A percentile compares a stretch with the other conserved stretches of the same genome.
These are phyloP conservation scores for Psilocybe cubensis DNA, from an alignment of 768 basidiomycete species.

Conservation along the genomic window DNA sequence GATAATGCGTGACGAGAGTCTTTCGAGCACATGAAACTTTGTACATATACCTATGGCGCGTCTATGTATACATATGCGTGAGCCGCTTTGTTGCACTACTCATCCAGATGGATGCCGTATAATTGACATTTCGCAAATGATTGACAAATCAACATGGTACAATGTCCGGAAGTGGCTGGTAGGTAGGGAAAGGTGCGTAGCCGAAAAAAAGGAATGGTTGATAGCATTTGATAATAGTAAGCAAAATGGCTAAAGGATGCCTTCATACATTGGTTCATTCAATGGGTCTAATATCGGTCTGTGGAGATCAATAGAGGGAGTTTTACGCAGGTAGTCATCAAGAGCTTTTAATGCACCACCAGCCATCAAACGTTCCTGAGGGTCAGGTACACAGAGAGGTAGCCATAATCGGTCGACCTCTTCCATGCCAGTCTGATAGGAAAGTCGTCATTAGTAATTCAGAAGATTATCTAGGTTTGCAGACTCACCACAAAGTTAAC, in stretches of 20 bases:
- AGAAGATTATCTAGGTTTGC: neutral
- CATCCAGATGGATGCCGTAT: too few species aligned
- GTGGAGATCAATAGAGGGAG: neutral
- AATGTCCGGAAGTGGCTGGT: too few species aligned
- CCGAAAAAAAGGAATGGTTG: too few species aligned
- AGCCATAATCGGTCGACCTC: neutral
- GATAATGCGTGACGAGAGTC: slow-evolving; percentile 37
- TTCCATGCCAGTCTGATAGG: neutral
- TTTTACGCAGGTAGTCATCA: neutral
- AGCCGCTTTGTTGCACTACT: too few species aligned
- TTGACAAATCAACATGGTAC: too few species aligned
- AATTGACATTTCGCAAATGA: too few species aligned
- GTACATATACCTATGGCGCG: neutral
- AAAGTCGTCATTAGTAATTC: neutral
- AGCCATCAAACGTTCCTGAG: neutral
- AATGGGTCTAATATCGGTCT: neutral
- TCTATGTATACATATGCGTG: too few species aligned
- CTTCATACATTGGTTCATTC: too few species aligned
- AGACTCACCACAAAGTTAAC: neutral
- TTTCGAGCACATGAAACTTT: slow-evolving; percentile 11
- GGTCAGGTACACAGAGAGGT: neutral
- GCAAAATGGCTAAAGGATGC: too few species aligned
- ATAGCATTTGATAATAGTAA: too few species aligned
- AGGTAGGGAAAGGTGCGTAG: too few species aligned
- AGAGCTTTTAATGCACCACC: neutral